Evolutionary conservation across 108 stramenopile species (phyloP), one percentile per base, ranked within the genome.

Genomic region (Pseudonitzschia pungens): DNA sequence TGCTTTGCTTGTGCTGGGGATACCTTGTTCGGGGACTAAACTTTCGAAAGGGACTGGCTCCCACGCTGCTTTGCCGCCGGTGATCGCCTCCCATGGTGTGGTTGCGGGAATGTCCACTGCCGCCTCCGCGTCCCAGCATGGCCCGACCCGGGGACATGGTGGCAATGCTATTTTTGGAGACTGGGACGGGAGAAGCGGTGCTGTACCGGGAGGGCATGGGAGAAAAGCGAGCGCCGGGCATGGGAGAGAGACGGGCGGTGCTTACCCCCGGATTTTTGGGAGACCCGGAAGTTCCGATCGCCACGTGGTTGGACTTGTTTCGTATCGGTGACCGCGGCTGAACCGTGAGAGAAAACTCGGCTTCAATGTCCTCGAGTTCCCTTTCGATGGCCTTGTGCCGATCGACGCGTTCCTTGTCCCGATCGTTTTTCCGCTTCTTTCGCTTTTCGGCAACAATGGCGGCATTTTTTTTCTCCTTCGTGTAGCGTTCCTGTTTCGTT

Each of bases 311-410:
- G 66, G n/a, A 21, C 36, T 53, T 52, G 70, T 29, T 71, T 9
- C 58, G 53, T 8, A 40, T n/a, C 48, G 73, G 59, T 9, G 59
- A 52, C 26, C 31, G 15, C 12, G 60, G 60, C 36, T 62, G 60
- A 12, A 62, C 0, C 15, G 33, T 62, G 16, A 62, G 60, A 14
- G 60, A 62, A 45, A 74, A 69, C 18, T 65, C 69, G 4, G 68
- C 68, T 43, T 79, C 78, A 18, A 79, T 53, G 29, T 68, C 73
- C 52, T 79, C 78, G 15, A 79, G 65, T 21, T 73, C 62, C 8
- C 69, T 67, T 42, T 73, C 71, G 72, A 79, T 73, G 8, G 41
- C 78, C 44, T 79, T 73, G 62, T 79, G 78, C 43, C 68, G 67
- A 31, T 79, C 78, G 27, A 66, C 26, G 48, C 69, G 59, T 50